Base-by-base conservation (phyloP, 148 eudicot species). In the Fallopia convolvulus region DNA sequence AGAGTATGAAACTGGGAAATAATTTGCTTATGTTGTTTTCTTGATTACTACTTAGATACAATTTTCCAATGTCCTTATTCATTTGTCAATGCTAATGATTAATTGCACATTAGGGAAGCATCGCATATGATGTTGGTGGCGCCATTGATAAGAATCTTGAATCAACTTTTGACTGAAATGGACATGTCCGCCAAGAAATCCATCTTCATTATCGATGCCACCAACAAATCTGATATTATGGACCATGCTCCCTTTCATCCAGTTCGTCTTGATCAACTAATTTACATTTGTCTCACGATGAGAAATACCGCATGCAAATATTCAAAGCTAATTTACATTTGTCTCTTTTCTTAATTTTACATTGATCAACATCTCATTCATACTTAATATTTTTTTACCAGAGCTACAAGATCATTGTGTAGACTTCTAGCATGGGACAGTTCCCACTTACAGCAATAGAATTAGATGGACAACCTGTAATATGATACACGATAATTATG, bases 181-280 rank as follows among this genome's bases (percentile, higher is more conserved):
- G 97, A 91, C 48, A 91, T 91, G 97, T 85, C 89, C 53, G 97
- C 97, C 36, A 91, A 91, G 86, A 91, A 91, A 40, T 89, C 97
- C n/a, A 93, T 91, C n/a, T 91, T 91, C 83, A 90, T 90, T 9
- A 92, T 92, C 60, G 97, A 92, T 33, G 97, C 97, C 18, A 92
- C 97, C 44, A 92, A 92, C 84, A 83, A 93, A 76, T 93, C 97
- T 41, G 93, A 92, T 77, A 92, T 92, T 14, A 92, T 92, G 75
- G 97, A 92, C 77, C 82, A 93, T n/a, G 97, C 97, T 42, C 93
- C 90, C 44, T 79, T 92, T 49, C 82, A 93, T 32, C 97, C 97
- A 26, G 97, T 93, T 3, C 93, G 97, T 83, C 91, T 92, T 74
- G 93, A 91, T 84, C 97, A 91, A 61, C 79, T 91, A 42, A 91